Evolutionary conservation across 2,329 filamentous ascomycete species (phyloP), one percentile per base, ranked within the genome.

Genomic region (Trichophyton benhamiae): DNA sequence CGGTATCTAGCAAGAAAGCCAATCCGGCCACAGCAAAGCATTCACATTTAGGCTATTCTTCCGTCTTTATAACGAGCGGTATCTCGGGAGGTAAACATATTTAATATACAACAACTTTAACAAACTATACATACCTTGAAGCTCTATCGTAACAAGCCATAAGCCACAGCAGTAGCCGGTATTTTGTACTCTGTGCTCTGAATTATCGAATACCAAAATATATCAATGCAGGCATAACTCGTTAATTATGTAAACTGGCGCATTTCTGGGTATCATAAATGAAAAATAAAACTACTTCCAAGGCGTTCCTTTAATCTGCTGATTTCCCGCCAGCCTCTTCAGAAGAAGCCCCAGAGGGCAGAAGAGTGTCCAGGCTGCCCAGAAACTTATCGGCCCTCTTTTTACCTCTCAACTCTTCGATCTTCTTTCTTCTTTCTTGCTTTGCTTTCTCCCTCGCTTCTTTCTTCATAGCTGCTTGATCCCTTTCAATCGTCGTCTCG

Each of bases 371-470:
- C 57, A 79, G 71, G 15, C 81, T 81, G 60, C 86, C 82, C 67
- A 95, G 72, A 72, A 94, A 94, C 65, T 76, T 82, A 67, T 89
- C 87, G 38, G 88, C 88, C 72, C 87, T 80, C 68, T 83, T 85
- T 73, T 84, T 86, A 33, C 82, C 82, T 70, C 82, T 76, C 67
- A 80, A 74, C 69, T 79, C 78, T 59, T 74, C 70, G 63, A 80
- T 76, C 66, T 75, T 73, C 63, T 68, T 77, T 67, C 76, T 76
- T 78, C 79, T 74, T 65, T 79, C 75, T 64, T 88, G 87, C 66
- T 89, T 82, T 69, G 86, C 82, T 66, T 75, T 77, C 67, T 79
- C 80, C 70, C 86, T 78, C 67, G 78, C 79, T 66, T 82, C 81
- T 70, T 79, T 82, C 68, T 81, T 80, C 65, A 80, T 80, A 66